These are phyloP conservation scores for Sporothrix globosa DNA, from an alignment of 2,329 filamentous ascomycete genomes.

Conservation along the genomic window DNA sequence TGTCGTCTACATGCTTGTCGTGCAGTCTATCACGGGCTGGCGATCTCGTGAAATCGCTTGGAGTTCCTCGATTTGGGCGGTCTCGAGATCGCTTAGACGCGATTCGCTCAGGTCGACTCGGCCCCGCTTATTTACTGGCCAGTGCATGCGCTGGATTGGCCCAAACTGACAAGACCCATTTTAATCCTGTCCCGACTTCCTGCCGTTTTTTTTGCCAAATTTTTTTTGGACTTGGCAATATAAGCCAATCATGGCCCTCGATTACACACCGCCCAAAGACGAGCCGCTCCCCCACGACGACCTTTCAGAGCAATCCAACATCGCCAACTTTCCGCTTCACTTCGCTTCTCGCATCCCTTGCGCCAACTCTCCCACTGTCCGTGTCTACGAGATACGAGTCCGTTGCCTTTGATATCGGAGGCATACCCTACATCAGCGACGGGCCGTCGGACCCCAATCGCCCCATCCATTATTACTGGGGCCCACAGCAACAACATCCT, in stretches of 20 bases:
- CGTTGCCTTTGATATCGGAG: not conserved
- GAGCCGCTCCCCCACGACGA: not conserved
- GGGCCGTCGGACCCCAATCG: not conserved
- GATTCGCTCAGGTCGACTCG: not conserved
- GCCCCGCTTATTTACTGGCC: not conserved
- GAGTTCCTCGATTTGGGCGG: constrained; percentile 19
- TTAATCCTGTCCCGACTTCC: constrained; percentile 11
- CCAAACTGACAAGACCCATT: not conserved
- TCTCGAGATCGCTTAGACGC: constrained; percentile 22
- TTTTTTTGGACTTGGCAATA: constrained; percentile 27
- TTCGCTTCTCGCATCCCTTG: no score
- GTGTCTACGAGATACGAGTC: not conserved
- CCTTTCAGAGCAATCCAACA: not conserved
- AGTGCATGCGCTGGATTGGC: not conserved
- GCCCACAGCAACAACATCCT: not conserved
- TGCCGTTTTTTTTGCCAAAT: constrained; percentile 15
- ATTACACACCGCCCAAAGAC: constrained; percentile 1
- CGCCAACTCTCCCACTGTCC: not conserved
- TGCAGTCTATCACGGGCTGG: no score
- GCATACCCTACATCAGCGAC: constrained; percentile 24
- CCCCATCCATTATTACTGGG: not conserved
- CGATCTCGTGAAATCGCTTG: not conserved
- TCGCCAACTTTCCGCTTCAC: not conserved
- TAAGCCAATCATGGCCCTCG: constrained; percentile 12
- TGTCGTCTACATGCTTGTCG: no score